Evolutionary conservation across 129 eudicot genomes (phyloP).

Genomic region (Chrysanthemum makinoi): DNA sequence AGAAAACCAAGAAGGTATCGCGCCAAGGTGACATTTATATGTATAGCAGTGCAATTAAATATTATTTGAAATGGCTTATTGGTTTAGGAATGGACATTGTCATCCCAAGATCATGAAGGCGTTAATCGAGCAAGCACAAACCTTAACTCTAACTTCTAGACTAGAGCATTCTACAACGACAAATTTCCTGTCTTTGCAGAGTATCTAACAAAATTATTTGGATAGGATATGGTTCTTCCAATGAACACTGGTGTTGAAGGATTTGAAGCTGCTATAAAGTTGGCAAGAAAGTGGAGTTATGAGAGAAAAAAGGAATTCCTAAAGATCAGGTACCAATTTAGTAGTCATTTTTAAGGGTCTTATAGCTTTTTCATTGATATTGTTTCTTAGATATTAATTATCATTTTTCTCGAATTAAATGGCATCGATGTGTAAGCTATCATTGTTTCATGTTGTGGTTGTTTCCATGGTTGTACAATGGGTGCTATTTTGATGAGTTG

Average conservation of each 20-base stretch:
- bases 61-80: neutral
- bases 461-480: conserved; percentile 89
- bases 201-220: too few relatives aligned
- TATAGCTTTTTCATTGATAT: neutral
- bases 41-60: neutral
- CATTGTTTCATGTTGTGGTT: conserved; percentile 97
- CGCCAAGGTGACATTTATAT: conserved; percentile 43
- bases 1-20: conserved; percentile 96
- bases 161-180: too few relatives aligned
- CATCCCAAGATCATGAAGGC: conserved; percentile 93
- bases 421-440: conserved; percentile 57
- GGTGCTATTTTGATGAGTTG: conserved; percentile 96
- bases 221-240: too few relatives aligned
- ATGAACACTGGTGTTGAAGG: too few relatives aligned
- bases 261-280: too few relatives aligned
- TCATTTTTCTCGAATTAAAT: neutral
- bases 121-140: conserved; percentile 71
- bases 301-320: too few relatives aligned
- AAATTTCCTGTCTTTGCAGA: too few relatives aligned
- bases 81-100: conserved; percentile 81
- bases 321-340: conserved; percentile 51
- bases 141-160: conserved; percentile 26
- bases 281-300: too few relatives aligned
- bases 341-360: neutral
- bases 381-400: neutral